Percentiles rank a stretch among this genome's conserved stretches.
These are phyloP conservation scores for Aschersonia sp. DNA, from an alignment of 2,329 filamentous ascomycete genomes.

Conservation along the genomic window DNA sequence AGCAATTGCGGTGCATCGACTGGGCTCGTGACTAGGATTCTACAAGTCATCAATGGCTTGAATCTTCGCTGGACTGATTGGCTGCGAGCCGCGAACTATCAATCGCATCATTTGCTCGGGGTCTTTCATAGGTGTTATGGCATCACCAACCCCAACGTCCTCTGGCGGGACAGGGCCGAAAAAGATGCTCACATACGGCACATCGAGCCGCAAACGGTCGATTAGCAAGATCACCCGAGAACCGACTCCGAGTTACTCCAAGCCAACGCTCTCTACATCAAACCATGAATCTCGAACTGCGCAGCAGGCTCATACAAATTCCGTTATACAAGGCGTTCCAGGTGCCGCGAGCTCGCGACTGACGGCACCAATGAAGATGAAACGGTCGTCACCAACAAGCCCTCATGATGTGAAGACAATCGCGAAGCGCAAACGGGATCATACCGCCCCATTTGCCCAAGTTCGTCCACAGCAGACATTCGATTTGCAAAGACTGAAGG, in stretches of 20 bases:
- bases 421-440: constrained; percentile 2
- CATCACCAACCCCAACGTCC: not conserved
- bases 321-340: too few relatives aligned
- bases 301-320: too few relatives aligned
- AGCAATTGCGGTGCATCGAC: too few relatives aligned
- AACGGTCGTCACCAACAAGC: not conserved
- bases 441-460: constrained; percentile 1
- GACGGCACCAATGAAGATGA: not conserved
- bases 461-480: not conserved
- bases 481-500: not conserved
- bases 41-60: too few relatives aligned
- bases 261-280: not conserved
- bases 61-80: too few relatives aligned
- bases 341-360: not conserved
- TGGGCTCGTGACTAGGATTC: too few relatives aligned
- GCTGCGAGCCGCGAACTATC: too few relatives aligned
- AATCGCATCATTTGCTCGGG: too few relatives aligned
- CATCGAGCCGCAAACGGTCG: constrained; percentile 1
- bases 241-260: not conserved
- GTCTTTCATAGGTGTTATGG: not conserved
- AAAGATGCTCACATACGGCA: constrained; percentile 1
- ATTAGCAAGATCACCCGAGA: not conserved
- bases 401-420: not conserved
- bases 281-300: not conserved
- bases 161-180: not conserved